Percentiles rank a stretch among this genome's conserved stretches.
phyloP scores from a whole-genome alignment of 139 green algal species.

The Tetradesmus lagerheimii region DNA sequence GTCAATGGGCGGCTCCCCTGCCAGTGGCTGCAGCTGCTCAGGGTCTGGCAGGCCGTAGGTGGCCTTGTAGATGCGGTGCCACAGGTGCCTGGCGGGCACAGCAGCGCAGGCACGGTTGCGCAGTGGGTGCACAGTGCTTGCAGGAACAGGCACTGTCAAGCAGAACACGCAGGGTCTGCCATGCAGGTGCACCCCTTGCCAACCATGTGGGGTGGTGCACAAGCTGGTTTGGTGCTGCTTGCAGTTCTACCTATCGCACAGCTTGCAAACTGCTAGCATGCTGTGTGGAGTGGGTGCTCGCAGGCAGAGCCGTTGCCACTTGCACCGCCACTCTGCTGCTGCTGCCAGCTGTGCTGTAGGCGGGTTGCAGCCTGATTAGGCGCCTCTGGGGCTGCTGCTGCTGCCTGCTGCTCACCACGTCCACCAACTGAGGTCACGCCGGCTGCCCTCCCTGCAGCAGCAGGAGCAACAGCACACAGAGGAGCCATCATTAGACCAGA shows the following conservation, averaged over 20 bases:
- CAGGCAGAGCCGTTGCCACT: background rate
- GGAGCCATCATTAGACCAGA: background rate
- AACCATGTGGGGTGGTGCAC: too few relatives aligned
- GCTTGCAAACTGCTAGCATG: too few relatives aligned
- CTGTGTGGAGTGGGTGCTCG: background rate
- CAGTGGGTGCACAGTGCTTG: too few relatives aligned
- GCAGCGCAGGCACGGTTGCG: background rate
- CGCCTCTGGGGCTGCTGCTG: background rate
- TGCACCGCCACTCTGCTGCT: background rate
- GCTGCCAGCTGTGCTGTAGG: background rate
- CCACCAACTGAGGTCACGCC: slow-evolving; percentile 34
- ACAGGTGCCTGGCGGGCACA: background rate
- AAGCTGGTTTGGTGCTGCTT: too few relatives aligned
- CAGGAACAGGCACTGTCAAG: too few relatives aligned
- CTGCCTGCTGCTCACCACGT: background rate
- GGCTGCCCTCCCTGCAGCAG: slow-evolving; percentile 35
- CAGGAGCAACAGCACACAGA: background rate
- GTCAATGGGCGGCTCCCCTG: slow-evolving; percentile 18
- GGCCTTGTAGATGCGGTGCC: background rate
- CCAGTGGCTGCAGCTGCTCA: slow-evolving; percentile 28
- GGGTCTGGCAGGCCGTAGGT: background rate
- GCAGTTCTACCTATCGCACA: too few relatives aligned
- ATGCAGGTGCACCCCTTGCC: background rate
- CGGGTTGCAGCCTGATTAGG: background rate
- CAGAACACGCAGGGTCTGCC: too few relatives aligned